Percentiles rank a stretch among this genome's conserved stretches.
These are phyloP conservation scores for Phytophthora tentaculata DNA, from an alignment of 352 stramenopile genomes.

Conservation along the genomic window DNA sequence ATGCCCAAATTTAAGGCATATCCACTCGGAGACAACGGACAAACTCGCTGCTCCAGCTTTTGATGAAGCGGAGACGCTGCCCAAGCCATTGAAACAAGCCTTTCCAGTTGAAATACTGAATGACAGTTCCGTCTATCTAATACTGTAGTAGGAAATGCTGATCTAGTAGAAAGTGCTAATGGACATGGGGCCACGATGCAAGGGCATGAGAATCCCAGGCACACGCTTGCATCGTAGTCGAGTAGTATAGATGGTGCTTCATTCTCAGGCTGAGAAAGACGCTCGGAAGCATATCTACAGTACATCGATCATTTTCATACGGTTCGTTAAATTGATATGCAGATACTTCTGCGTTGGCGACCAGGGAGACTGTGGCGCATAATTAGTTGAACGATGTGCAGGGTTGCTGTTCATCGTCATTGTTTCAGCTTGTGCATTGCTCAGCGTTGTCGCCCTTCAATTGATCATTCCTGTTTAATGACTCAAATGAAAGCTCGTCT, in stretches of 20 bases:
- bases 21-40: slow-evolving; percentile 5
- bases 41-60: background rate
- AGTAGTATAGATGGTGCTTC: no score
- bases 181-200: slow-evolving; percentile 7
- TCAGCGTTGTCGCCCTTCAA: no score
- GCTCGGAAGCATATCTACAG: slow-evolving; percentile 40
- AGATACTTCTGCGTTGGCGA: slow-evolving; percentile 12
- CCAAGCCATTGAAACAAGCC: background rate
- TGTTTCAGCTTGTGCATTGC: no score
- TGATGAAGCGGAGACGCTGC: background rate
- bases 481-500: no score
- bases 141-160: no score
- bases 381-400: slow-evolving; percentile 3
- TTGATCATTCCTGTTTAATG: no score
- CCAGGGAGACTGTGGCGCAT: background rate
- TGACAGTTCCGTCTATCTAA: no score
- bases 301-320: slow-evolving; percentile 13
- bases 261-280: slow-evolving; percentile 46
- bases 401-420: no score
- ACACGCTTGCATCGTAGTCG: no score
- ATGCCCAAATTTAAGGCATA: slow-evolving; percentile 8
- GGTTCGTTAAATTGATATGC: slow-evolving; percentile 14
- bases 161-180: slow-evolving; percentile 3
- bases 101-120: slow-evolving; percentile 4
- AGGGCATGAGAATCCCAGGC: no score